phyloP scores from a whole-genome alignment of 1,139 yeast genomes.

The Hansenula sp. region DNA sequence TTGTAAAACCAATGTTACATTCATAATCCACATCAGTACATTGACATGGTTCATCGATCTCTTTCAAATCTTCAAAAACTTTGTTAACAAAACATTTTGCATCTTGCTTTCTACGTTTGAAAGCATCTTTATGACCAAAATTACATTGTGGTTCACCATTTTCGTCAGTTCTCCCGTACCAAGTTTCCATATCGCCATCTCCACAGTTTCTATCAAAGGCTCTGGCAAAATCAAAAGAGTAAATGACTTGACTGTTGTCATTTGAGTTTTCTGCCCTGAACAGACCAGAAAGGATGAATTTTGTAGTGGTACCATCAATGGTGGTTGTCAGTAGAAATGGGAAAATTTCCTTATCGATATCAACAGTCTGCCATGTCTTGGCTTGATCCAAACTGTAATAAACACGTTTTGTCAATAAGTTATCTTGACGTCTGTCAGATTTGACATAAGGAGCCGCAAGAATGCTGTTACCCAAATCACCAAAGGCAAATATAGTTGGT shows the following conservation, averaged over 20 bases:
- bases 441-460: constrained; percentile 49
- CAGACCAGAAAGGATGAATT: constrained; percentile 54
- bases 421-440: constrained; percentile 18
- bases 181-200: constrained; percentile 61
- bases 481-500: constrained; percentile 60
- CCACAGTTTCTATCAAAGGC: constrained; percentile 56
- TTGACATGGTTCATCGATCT: constrained; percentile 55
- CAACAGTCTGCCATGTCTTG: constrained; percentile 49
- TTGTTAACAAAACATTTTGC: constrained; percentile 68
- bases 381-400: constrained; percentile 78
- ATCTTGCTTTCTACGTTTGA: constrained; percentile 62
- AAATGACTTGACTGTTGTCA: constrained; percentile 14
- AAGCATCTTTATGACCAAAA: constrained; percentile 69
- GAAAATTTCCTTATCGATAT: constrained; percentile 43
- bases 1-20: constrained; percentile 58
- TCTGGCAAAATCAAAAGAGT: constrained; percentile 56
- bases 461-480: constrained; percentile 78
- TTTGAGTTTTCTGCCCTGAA: constrained; percentile 25
- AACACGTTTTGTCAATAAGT: constrained; percentile 27
- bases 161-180: constrained; percentile 51
- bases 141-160: constrained; percentile 59
- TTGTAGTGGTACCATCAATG: constrained; percentile 70
- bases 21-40: constrained; percentile 71
- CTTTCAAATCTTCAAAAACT: constrained; percentile 54
- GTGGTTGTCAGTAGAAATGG: constrained; percentile 54